Base-by-base conservation (phyloP, 1,284 basidiomycete species). In the Vanrija sp. region DNA sequence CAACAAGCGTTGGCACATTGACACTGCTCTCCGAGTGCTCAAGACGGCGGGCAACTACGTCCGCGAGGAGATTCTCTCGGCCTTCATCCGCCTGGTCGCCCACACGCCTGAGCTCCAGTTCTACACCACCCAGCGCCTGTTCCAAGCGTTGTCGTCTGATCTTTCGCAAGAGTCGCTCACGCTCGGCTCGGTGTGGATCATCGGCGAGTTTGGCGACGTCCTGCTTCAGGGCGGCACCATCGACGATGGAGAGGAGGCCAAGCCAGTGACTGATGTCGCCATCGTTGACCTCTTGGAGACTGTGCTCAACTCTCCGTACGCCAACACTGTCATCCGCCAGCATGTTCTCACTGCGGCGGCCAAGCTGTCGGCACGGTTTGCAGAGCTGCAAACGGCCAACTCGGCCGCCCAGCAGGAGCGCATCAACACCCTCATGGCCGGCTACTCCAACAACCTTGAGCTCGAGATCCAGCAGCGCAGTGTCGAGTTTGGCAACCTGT, bases 1-100 rank as follows among this genome's bases (percentile, higher is more conserved):
- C 0, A 98, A 97, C 77, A 94, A 93, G 78, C 82, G 96, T 64
- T 99, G 96, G 96, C 96, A 99, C 73, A 98, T 99, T 60, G 96
- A 98, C 75, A 98, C 96, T 0, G 89, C 97, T 9, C 79, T 99
- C 52, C 84, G 96, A 21, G 91, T 95, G 1, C 79, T 99, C 61
- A 95, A 92, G 75, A 78, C 98, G 89, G 94, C 95, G n/a, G 96
- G 96, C 47, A 98, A 98, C 79, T 97, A 92, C 67, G 94, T 99
- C 26, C 84, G 93, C 59, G 96, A 98, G 75, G 96, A 98, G 75
- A 92, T 98, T 44, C 78, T 98, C 15, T 91, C 93, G 0, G 86
- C 91, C 0, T 98, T 98, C 77, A 90, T 99, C 61, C 88, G 96
- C 19, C 84, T 99, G 19, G 92, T 98, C 0, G 91, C 90, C 48